phyloP scores from a whole-genome alignment of 2,329 filamentous ascomycete genomes.

The Aspergillus arachidicola region DNA sequence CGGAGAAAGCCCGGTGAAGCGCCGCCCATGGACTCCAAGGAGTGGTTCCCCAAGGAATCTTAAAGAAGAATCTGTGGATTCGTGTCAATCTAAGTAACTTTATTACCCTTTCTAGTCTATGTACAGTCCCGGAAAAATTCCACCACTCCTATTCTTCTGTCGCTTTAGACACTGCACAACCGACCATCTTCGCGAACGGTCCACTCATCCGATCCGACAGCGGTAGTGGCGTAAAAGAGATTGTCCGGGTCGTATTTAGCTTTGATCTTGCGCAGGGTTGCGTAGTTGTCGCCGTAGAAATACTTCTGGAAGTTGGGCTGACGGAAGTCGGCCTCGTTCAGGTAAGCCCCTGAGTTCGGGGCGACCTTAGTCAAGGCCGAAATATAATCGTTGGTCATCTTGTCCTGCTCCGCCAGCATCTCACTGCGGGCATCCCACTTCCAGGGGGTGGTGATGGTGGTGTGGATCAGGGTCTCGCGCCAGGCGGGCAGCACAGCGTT shows the following conservation, averaged over 20 bases:
- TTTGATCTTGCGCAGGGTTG: conserved; percentile 41
- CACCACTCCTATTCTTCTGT: not conserved
- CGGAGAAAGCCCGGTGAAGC: not conserved
- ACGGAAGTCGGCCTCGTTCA: conserved; percentile 47
- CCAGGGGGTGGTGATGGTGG: conserved; percentile 40
- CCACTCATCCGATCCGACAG: conserved; percentile 57
- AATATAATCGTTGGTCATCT: conserved; percentile 45
- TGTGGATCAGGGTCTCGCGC: conserved; percentile 47
- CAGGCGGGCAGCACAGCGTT: conserved; percentile 48
- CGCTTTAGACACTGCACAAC: conserved; percentile 36
- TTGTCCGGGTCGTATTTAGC: conserved; percentile 44
- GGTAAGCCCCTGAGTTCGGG: conserved; percentile 43
- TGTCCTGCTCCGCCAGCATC: conserved; percentile 38
- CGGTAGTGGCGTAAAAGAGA: conserved; percentile 46
- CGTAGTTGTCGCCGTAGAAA: conserved; percentile 49
- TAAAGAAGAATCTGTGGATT: not conserved
- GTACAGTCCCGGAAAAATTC: not conserved
- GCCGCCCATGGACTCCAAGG: not conserved
- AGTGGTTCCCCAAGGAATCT: not conserved
- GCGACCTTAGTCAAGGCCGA: conserved; percentile 40
- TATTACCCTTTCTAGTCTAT: not conserved
- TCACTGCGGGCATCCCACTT: conserved; percentile 35
- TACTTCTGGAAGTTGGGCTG: conserved; percentile 44
- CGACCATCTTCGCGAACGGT: conserved; percentile 38
- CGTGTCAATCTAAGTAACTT: not conserved